A percentile compares a stretch with the other conserved stretches of the same genome.
Evolutionary conservation across 208 protist genomes (phyloP).

Genomic region (Leishmania major): DNA sequence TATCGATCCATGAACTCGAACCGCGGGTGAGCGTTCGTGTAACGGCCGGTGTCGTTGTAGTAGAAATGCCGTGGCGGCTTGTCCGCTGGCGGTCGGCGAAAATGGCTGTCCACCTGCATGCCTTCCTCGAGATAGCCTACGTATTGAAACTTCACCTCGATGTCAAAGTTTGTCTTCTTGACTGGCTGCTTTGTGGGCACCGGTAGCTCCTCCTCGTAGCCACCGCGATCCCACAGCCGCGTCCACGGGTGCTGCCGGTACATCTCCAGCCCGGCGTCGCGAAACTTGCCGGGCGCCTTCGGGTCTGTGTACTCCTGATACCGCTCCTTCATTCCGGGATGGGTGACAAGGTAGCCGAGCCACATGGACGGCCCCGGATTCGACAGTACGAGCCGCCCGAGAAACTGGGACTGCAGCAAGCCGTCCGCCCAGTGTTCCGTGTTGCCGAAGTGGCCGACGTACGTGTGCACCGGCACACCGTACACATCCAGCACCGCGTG

Average conservation of each 20-base stretch:
- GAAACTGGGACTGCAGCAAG: conserved; percentile 84
- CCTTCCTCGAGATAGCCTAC: conserved; percentile 42
- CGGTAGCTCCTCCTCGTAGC: conserved; percentile 57
- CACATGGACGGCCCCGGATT: conserved; percentile 74
- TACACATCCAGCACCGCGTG: conserved; percentile 75
- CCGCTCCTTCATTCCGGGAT: conserved; percentile 48
- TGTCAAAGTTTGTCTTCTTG: conserved; percentile 57
- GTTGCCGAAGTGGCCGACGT: conserved; percentile 86
- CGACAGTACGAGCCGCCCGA: conserved; percentile 43
- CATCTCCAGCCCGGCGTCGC: conserved; percentile 66
- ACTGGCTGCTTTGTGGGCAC: conserved; percentile 16
- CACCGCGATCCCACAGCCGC: conserved; percentile 65
- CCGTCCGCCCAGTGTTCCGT: conserved; percentile 84
- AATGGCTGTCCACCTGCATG: conserved; percentile 41
- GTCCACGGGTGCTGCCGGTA: conserved; percentile 65
- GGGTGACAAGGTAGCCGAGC: conserved; percentile 82
- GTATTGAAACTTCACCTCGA: conserved; percentile 56
- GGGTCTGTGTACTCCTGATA: conserved; percentile 66
- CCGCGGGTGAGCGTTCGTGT: conserved; percentile 59
- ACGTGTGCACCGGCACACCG: conserved; percentile 64
- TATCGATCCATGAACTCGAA: conserved; percentile 84
- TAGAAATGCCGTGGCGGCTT: conserved; percentile 57
- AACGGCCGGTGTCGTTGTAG: conserved; percentile 72
- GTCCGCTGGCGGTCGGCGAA: conserved; percentile 46
- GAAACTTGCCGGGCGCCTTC: conserved; percentile 46